These are phyloP conservation scores for Zygotorulaspora sp. DNA, from an alignment of 805 yeast genomes.

Conservation along the genomic window DNA sequence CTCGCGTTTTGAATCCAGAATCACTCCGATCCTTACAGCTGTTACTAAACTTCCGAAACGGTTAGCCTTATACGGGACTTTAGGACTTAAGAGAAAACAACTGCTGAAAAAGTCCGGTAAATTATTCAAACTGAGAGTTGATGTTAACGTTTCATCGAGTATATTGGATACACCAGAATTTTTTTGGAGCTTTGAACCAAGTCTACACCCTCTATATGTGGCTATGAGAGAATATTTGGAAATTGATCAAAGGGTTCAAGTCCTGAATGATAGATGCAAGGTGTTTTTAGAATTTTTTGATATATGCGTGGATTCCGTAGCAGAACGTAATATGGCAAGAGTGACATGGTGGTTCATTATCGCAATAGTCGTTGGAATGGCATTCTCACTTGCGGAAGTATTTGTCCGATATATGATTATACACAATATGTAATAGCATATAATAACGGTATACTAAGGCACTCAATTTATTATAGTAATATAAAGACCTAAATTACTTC, in stretches of 20 bases:
- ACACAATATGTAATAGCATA: slow-evolving; percentile 16
- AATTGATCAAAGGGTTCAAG: slow-evolving; percentile 91
- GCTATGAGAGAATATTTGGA: slow-evolving; percentile 91
- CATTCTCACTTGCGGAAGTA: slow-evolving; percentile 73
- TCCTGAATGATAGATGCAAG: slow-evolving; percentile 86
- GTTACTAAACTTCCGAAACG: slow-evolving; percentile 88
- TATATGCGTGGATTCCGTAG: slow-evolving; percentile 88
- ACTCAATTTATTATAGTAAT: no score
- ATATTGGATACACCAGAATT: slow-evolving; percentile 93
- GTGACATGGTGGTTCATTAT: slow-evolving; percentile 86
- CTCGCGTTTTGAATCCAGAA: slow-evolving; percentile 85
- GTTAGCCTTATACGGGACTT: slow-evolving; percentile 80
- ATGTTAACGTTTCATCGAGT: slow-evolving; percentile 85
- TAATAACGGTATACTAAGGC: no score
- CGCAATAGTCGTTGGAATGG: slow-evolving; percentile 71
- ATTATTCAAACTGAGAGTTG: slow-evolving; percentile 83
- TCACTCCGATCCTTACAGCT: slow-evolving; percentile 76
- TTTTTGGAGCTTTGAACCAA: slow-evolving; percentile 95
- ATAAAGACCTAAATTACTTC: no score
- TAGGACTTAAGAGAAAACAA: slow-evolving; percentile 82
- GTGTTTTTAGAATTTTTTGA: slow-evolving; percentile 92
- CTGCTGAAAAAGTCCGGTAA: slow-evolving; percentile 84
- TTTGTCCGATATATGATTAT: slow-evolving; percentile 52
- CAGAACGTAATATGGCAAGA: slow-evolving; percentile 86
- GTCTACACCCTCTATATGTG: slow-evolving; percentile 82